Conservation (phyloP, 495 filamentous ascomycete species). For the Xanthoparmelia taractica region DNA sequence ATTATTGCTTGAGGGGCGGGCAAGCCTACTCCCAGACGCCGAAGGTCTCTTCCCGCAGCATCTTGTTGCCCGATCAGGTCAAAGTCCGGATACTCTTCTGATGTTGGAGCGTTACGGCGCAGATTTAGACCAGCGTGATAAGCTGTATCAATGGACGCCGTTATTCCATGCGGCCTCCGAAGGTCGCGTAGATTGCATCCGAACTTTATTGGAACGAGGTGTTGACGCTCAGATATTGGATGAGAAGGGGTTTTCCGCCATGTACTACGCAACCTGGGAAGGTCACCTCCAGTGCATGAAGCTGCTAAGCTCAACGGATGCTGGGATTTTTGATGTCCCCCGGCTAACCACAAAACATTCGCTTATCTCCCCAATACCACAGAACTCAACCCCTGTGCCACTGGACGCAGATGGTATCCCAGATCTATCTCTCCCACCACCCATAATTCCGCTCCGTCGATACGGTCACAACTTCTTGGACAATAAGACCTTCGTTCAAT, state of each 20-base stretch:
- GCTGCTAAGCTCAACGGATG: conserved; percentile 55
- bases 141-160: conserved; percentile 94
- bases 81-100: conserved; percentile 66
- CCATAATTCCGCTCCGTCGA: conserved; percentile 86
- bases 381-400: conserved; percentile 54
- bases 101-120: conserved; percentile 79
- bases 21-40: conserved; percentile 77
- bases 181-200: conserved; percentile 81
- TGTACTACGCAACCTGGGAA: conserved; percentile 99
- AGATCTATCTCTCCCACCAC: conserved; percentile 83
- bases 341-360: conserved; percentile 19
- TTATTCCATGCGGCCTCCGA: conserved; percentile 95
- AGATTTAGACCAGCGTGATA: conserved; percentile 87
- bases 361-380: conserved; percentile 33
- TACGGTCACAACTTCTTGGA: conserved; percentile 99
- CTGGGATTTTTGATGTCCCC: conserved; percentile 25
- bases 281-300: conserved; percentile 92
- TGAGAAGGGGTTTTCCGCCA: conserved; percentile 85
- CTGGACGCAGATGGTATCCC: conserved; percentile 82
- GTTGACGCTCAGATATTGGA: conserved; percentile 71
- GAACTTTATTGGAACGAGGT: conserved; percentile 64
- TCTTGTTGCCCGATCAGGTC: conserved; percentile 84
- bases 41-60: conserved; percentile 98
- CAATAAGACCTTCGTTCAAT: conserved; percentile 87
- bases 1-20: conserved; percentile 69